These are phyloP conservation scores for Kazachstania africana DNA, from an alignment of 805 yeast species.

Conservation along the genomic window DNA sequence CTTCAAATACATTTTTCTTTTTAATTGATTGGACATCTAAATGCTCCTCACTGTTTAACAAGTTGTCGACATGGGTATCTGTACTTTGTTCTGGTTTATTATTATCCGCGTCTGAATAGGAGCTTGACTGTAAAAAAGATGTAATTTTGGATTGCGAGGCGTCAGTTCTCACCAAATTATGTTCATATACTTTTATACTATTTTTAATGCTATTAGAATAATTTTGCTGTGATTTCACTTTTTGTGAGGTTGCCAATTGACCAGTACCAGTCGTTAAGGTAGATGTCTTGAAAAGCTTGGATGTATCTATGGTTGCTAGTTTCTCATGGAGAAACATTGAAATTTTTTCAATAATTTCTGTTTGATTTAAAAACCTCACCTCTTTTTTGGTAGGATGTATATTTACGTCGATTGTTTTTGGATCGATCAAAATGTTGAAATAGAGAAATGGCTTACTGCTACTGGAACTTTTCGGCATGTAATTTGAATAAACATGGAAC, in stretches of 20 bases:
- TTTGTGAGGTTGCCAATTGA: slow-evolving; percentile 3
- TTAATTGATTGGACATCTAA: not conserved
- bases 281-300: slow-evolving; percentile 61
- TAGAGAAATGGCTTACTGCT: slow-evolving; percentile 68
- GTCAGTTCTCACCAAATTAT: slow-evolving; percentile 26
- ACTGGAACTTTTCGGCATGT: slow-evolving; percentile 75
- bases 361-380: slow-evolving; percentile 76
- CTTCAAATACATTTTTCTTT: not conserved
- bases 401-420: slow-evolving; percentile 76
- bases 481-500: slow-evolving; percentile 45
- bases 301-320: slow-evolving; percentile 47
- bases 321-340: slow-evolving; percentile 36
- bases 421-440: slow-evolving; percentile 52
- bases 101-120: not conserved
- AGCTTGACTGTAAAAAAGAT: slow-evolving; percentile 9
- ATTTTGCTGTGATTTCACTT: not conserved
- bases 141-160: slow-evolving; percentile 24
- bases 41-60: no score
- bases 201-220: not conserved
- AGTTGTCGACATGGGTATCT: no score
- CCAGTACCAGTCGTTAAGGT: slow-evolving; percentile 33
- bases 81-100: not conserved
- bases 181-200: slow-evolving; percentile 21
- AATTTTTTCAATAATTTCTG: slow-evolving; percentile 63
- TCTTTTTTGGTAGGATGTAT: slow-evolving; percentile 94